Evolutionary conservation across 805 yeast species (phyloP).

Genomic region (Cyberlindnera subsufficiens): DNA sequence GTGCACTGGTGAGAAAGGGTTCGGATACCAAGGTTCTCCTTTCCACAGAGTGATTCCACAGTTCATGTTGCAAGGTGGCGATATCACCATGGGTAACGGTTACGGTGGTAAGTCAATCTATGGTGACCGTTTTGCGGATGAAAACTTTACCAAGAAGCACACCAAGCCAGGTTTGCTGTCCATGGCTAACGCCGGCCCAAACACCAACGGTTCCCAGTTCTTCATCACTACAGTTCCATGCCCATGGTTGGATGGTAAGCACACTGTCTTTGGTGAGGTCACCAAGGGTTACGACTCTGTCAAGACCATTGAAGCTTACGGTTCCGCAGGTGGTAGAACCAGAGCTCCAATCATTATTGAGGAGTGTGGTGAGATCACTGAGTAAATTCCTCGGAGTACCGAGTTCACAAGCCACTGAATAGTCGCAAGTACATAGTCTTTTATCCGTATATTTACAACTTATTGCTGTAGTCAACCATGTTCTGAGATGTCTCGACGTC

Average conservation of each 20-base stretch:
- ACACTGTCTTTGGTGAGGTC: slow-evolving; percentile 76
- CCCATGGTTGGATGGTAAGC: slow-evolving; percentile 76
- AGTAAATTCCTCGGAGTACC: background rate
- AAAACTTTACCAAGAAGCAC: slow-evolving; percentile 68
- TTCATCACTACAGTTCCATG: slow-evolving; percentile 78
- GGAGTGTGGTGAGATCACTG: slow-evolving; percentile 45
- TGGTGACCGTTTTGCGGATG: slow-evolving; percentile 56
- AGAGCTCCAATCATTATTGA: slow-evolving; percentile 58
- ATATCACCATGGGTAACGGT: slow-evolving; percentile 81
- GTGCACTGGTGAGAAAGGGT: slow-evolving; percentile 72
- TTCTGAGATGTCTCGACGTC: too few species aligned
- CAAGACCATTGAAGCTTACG: slow-evolving; percentile 56
- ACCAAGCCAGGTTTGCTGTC: slow-evolving; percentile 76
- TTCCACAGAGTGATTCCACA: slow-evolving; percentile 95
- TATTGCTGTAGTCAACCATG: too few species aligned
- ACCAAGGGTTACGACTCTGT: slow-evolving; percentile 57
- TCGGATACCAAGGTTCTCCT: slow-evolving; percentile 75
- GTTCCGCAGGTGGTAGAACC: slow-evolving; percentile 65
- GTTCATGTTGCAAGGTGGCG: slow-evolving; percentile 97
- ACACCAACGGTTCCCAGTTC: slow-evolving; percentile 89
- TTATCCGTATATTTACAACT: too few species aligned
- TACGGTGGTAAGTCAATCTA: slow-evolving; percentile 89
- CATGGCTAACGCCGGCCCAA: slow-evolving; percentile 92
- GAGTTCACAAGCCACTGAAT: background rate
- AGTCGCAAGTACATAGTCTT: too few species aligned